Base-by-base conservation (phyloP, 768 basidiomycete species). In the Termitomyces sp. region DNA sequence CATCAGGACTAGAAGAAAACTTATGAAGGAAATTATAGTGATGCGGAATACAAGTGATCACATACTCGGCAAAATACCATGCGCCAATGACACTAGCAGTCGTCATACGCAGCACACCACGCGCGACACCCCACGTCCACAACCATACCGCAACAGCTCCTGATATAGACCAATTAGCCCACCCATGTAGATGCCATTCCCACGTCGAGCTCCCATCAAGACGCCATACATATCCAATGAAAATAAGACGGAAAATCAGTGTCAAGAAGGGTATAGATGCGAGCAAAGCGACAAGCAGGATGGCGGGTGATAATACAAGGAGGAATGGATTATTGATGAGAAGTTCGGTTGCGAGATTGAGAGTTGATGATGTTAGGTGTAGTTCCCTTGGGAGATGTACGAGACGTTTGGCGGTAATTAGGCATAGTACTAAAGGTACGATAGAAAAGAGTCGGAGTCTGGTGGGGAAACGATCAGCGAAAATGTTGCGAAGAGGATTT, bases 51-150 rank as follows among this genome's bases (percentile, higher is more conserved):
- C 28, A 14, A 48, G n/a, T 57, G 45, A 28, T 40, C 68, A 71
- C 78, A 49, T 64, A 78, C 78, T 78, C 75, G 31, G 76, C 71
- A 61, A 92, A 96, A 67, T 96, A 97, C 94, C 94, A 98, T 45
- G 87, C 85, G 1, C 93, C 94, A 35, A 98, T 82, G 4, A 94
- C 90, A 31, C 86, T 87, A 0, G 92, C 86, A 55, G 85, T 83
- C 2, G 85, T 82, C 53, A 87, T 89, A 7, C 91, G 77, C 44
- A 94, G 71, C 1, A 91, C 67, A 1, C 94, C 94, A 41, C 93
- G 78, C 19, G 89, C 84, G 6, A 97, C 86, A 10, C 86, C 56
- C 91, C 85, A 89, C 73, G 86, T 70, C 90, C 89, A 63, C 74
- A 91, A 73, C 91, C 92, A 71, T 70, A 85, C 61, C 56, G 61